phyloP scores from a whole-genome alignment of 495 filamentous ascomycete species.

The Lentithecium fluviatile region DNA sequence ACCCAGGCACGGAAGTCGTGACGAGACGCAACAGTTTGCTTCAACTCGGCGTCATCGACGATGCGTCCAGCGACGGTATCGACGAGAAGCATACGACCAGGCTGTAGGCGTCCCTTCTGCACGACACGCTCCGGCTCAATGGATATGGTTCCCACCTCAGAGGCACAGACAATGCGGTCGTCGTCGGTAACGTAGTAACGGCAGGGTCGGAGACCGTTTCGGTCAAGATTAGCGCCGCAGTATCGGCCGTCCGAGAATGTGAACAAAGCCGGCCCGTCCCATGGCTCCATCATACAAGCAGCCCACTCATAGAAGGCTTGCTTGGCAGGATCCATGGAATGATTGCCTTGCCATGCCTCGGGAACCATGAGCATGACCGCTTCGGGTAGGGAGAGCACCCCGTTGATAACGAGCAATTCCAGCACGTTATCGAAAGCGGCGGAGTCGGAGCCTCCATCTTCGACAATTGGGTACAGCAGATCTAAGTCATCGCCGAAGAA shows the following conservation, averaged over 20 bases:
- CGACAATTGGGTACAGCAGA: conserved; percentile 87
- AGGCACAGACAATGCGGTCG: conserved; percentile 97
- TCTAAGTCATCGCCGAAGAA: conserved; percentile 94
- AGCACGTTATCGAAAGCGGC: conserved; percentile 98
- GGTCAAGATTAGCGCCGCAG: conserved; percentile 97
- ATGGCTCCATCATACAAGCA: conserved; percentile 98
- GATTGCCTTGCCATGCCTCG: conserved; percentile 97
- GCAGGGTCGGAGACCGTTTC: conserved; percentile 95
- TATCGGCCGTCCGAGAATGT: conserved; percentile 97
- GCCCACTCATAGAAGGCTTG: conserved; percentile 99
- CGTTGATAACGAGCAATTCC: conserved; percentile 93
- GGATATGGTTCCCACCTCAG: conserved; percentile 91
- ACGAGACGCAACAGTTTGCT: conserved; percentile 79
- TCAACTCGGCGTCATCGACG: conserved; percentile 92
- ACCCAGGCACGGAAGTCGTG: conserved; percentile 88
- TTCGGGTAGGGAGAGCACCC: conserved; percentile 93
- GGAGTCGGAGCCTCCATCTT: conserved; percentile 97
- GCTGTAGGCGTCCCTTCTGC: conserved; percentile 93
- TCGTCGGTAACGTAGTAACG: conserved; percentile 98
- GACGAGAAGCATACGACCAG: conserved; percentile 96
- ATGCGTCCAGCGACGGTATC: conserved; percentile 94
- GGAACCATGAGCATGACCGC: conserved; percentile 99
- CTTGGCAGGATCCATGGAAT: conserved; percentile 89
- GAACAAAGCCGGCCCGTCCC: conserved; percentile 97
- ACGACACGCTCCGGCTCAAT: conserved; percentile 89